phyloP scores from a whole-genome alignment of 1,284 basidiomycete genomes.

The Sutorius eximius region DNA sequence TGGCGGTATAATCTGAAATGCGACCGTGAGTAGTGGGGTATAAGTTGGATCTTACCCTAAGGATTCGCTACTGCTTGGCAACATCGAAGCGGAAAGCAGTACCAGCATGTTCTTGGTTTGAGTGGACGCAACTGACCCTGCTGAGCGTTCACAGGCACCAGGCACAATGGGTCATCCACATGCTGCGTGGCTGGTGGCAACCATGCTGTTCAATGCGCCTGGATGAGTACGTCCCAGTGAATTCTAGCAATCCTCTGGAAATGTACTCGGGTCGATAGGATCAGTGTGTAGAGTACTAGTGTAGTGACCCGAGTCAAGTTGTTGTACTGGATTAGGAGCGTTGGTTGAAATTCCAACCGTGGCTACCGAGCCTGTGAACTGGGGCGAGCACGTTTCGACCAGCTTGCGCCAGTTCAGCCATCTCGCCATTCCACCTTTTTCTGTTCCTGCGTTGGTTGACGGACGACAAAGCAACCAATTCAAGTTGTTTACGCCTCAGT shows the following conservation, averaged over 20 bases:
- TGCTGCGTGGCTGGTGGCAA: no score
- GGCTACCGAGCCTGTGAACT: slow-evolving; percentile 31
- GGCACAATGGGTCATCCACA: no score
- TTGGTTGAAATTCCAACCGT: slow-evolving; percentile 18
- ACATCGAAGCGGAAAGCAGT: background rate
- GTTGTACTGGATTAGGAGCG: background rate
- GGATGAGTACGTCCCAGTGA: background rate
- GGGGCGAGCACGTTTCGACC: slow-evolving; percentile 18
- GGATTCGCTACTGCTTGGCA: background rate
- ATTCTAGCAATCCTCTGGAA: no score
- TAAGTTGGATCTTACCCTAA: background rate
- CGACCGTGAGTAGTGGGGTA: background rate
- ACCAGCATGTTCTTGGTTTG: background rate
- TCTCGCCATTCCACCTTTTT: slow-evolving; percentile 11
- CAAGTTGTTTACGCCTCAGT: slow-evolving; percentile 31
- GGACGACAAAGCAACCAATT: slow-evolving; percentile 33
- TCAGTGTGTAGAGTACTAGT: no score
- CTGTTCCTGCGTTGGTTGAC: slow-evolving; percentile 37
- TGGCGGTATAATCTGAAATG: background rate
- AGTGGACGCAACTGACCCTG: background rate
- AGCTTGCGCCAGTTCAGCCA: slow-evolving; percentile 15
- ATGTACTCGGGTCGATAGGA: no score
- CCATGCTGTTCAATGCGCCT: background rate
- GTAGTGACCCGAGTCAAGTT: no score
- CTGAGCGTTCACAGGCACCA: background rate